Evolutionary conservation across 257 asterid species (phyloP).

Genomic region (Solanum virginianum): DNA sequence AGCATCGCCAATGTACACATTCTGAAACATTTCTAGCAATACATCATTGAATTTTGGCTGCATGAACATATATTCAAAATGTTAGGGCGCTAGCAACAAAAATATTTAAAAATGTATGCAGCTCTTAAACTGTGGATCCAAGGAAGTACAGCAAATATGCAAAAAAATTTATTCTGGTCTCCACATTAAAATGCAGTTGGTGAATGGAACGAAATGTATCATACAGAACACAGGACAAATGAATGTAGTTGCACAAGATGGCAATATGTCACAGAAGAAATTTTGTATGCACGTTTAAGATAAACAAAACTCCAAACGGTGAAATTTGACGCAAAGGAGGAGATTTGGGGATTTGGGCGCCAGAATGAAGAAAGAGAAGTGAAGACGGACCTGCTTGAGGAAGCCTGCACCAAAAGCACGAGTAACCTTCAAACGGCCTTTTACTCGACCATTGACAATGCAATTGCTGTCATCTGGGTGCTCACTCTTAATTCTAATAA

Average conservation of each 20-base stretch:
- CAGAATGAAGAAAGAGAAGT: background rate
- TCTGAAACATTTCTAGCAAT: slow-evolving; percentile 81
- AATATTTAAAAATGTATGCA: background rate
- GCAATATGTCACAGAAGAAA: background rate
- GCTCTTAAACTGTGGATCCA: background rate
- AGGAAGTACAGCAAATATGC: background rate
- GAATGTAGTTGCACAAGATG: background rate
- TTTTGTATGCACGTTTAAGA: background rate
- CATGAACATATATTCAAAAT: slow-evolving; percentile 26
- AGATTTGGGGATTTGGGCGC: background rate
- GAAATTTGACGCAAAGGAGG: background rate
- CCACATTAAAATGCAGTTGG: background rate
- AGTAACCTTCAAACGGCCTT: slow-evolving; percentile 95
- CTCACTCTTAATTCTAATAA: slow-evolving; percentile 78
- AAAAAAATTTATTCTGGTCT: background rate
- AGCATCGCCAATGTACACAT: slow-evolving; percentile 83
- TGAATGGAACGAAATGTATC: background rate
- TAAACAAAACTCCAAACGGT: background rate
- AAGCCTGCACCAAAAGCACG: slow-evolving; percentile 99
- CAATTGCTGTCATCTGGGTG: slow-evolving; percentile 94
- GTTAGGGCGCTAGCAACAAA: slow-evolving; percentile 11
- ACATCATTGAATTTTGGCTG: slow-evolving; percentile 86
- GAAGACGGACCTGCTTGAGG: slow-evolving; percentile 67
- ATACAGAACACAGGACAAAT: background rate
- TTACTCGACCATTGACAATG: slow-evolving; percentile 84